Evolutionary conservation across 768 basidiomycete genomes (phyloP).

Genomic region (Termitomyces sp.): DNA sequence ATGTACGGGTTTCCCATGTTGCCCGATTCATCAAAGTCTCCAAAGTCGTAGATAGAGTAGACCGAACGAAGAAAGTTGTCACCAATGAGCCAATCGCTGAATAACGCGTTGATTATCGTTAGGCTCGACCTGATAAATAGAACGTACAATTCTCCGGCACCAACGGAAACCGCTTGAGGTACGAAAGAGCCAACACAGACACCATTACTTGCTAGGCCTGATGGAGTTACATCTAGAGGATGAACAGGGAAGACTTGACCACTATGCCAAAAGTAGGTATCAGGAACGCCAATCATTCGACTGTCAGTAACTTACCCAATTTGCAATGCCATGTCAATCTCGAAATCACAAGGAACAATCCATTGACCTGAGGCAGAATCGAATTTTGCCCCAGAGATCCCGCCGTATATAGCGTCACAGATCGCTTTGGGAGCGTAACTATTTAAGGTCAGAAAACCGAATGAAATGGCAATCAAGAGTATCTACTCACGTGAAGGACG

Average conservation of each 20-base stretch:
- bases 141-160: slow-evolving; percentile 61
- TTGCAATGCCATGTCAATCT: slow-evolving; percentile 77
- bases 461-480: neutral
- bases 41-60: slow-evolving; percentile 82
- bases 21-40: slow-evolving; percentile 62
- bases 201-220: slow-evolving; percentile 31
- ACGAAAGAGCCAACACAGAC: slow-evolving; percentile 74
- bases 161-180: slow-evolving; percentile 54
- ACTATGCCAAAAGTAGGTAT: slow-evolving; percentile 28
- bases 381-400: slow-evolving; percentile 57
- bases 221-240: slow-evolving; percentile 68
- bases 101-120: neutral
- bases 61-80: slow-evolving; percentile 80
- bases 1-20: slow-evolving; percentile 74
- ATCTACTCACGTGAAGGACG: slow-evolving; percentile 65
- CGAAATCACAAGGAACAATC: slow-evolving; percentile 66
- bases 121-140: neutral
- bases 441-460: slow-evolving; percentile 4
- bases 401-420: slow-evolving; percentile 64
- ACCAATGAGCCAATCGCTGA: slow-evolving; percentile 77
- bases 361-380: slow-evolving; percentile 51
- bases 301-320: slow-evolving; percentile 47
- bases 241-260: slow-evolving; percentile 73
- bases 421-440: slow-evolving; percentile 68
- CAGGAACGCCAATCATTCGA: neutral